Evolutionary conservation across 306 rosid species (phyloP).

Genomic region (Gastrolobium bilobum): DNA sequence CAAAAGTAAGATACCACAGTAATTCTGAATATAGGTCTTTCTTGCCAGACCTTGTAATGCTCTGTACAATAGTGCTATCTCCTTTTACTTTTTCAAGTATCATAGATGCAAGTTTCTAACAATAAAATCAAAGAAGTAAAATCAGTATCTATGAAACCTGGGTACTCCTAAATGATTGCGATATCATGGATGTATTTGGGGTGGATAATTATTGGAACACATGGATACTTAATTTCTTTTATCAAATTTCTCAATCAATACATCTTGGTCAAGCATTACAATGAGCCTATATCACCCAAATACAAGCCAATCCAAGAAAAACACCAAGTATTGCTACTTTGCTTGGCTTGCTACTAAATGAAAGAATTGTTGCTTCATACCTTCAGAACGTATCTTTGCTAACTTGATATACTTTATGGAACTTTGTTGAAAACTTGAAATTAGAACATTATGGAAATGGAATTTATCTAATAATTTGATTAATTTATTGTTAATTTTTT

Average conservation of each 20-base stretch:
- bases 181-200: neutral
- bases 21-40: constrained; percentile 87
- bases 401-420: constrained; percentile 20
- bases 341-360: constrained; percentile 19
- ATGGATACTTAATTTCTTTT: neutral
- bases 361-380: constrained; percentile 3
- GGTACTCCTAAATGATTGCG: neutral
- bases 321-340: neutral
- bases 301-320: constrained; percentile 3
- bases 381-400: neutral
- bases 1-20: constrained; percentile 79
- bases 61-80: constrained; percentile 66
- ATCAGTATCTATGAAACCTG: constrained; percentile 22
- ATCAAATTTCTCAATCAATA: neutral
- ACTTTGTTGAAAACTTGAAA: constrained; percentile 38
- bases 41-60: constrained; percentile 89
- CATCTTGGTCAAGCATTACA: constrained; percentile 3
- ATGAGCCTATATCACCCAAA: constrained; percentile 11
- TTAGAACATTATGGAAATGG: constrained; percentile 31
- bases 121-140: constrained; percentile 37
- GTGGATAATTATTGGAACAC: constrained; percentile 1
- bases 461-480: constrained; percentile 1
- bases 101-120: constrained; percentile 69
- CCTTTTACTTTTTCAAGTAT: constrained; percentile 72
- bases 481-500: neutral